Evolutionary conservation across 2,329 filamentous ascomycete species (phyloP), one percentile per base, ranked within the genome.

Genomic region (Pseudogymnoascus sp.): DNA sequence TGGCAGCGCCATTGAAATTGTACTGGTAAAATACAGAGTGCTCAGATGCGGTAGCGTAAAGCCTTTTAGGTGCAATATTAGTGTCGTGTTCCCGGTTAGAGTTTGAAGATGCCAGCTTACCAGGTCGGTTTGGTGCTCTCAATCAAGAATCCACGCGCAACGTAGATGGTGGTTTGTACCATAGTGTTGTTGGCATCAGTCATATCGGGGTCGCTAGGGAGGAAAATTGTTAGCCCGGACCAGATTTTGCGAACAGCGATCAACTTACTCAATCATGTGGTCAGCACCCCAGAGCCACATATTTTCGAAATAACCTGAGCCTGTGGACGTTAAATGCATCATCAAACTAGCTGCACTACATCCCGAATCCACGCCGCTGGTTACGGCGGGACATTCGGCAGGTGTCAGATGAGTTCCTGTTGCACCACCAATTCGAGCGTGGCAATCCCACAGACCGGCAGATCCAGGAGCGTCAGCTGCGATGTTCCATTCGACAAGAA

Each of bases 11-110:
- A 68, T 78, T 75, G 61, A 90, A 76, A 68, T 89, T 84, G 73
- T 90, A 90, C 72, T 90, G 85, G 71, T 87, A 88, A 14, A 88
- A 75, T 1, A 82, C 79, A 54, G 80, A 80, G 73, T 90, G 87
- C 75, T 90, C 87, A 0, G 83, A 83, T 0, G 83, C 79, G 0
- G 85, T 86, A 8, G 85, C 87, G 66, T 71, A 64, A 73, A 78
- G 37, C 78, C 66, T 21, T 67, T 69, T 63, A 75, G 4, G 12
- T 4, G 14, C 14, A n/a, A 4, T 74, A 63, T 75, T 71, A 40
- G 62, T 66, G 12, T 39, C 14, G 14, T 39, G 4, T 62, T 67
- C 67, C 64, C 69, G 63, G 40, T 69, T 61, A n/a, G 1, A 69
- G 40, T 68, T 61, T 37, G 1, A 69, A 70, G 1, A 68, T 69